Conservation (phyloP, 805 yeast genomes). For the Vanderwaltozyma yarrowii region DNA sequence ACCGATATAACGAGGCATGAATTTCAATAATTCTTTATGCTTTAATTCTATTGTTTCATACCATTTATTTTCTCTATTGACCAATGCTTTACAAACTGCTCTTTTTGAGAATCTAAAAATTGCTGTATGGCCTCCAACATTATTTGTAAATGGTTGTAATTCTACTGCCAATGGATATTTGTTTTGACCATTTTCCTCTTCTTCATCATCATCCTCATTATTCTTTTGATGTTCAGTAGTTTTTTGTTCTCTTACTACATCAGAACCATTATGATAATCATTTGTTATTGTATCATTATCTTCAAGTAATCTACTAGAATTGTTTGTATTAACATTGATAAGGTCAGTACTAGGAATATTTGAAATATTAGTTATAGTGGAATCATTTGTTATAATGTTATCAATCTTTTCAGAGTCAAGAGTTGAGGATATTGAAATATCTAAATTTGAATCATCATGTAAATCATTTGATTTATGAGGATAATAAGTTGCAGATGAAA, state of each 20-base stretch:
- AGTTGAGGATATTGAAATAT: neutral
- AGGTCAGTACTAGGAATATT: no score
- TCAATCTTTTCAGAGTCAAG: neutral
- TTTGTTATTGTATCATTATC: neutral
- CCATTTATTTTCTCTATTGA: slow-evolving; percentile 83
- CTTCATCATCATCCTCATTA: slow-evolving; percentile 12
- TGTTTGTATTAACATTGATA: no score
- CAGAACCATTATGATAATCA: no score
- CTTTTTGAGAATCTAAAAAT: slow-evolving; percentile 82
- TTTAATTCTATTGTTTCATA: slow-evolving; percentile 77
- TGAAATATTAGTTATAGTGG: no score
- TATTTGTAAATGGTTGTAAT: slow-evolving; percentile 80
- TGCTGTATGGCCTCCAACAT: slow-evolving; percentile 98
- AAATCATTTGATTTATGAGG: slow-evolving; percentile 45
- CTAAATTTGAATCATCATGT: neutral
- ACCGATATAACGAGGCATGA: slow-evolving; percentile 93
- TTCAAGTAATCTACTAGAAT: no score
- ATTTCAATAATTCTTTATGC: slow-evolving; percentile 66
- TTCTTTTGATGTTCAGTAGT: no score
- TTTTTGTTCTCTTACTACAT: neutral
- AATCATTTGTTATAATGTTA: neutral
- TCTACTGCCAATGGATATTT: slow-evolving; percentile 74
- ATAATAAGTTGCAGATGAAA: slow-evolving; percentile 59
- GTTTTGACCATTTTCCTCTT: slow-evolving; percentile 24
- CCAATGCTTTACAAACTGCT: slow-evolving; percentile 90